Evolutionary conservation across 1,284 basidiomycete genomes (phyloP).

Genomic region (Microbotryum scabiosae): DNA sequence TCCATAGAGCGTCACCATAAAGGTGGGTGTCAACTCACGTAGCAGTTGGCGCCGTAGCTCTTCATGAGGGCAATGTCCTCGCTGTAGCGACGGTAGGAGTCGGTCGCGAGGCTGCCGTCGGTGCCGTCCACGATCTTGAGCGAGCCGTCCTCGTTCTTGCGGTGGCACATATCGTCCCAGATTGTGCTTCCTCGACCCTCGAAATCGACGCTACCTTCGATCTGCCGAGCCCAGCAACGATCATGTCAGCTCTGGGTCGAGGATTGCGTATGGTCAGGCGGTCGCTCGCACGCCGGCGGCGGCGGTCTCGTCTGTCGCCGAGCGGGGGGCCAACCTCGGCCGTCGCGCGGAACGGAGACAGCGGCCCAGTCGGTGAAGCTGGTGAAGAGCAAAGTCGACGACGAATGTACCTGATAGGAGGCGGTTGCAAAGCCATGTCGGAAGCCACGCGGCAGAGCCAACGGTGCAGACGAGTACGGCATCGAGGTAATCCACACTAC

Average conservation of each 20-base stretch:
- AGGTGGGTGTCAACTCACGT: slow-evolving; percentile 21
- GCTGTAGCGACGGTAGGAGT: slow-evolving; percentile 59
- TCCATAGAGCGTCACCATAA: too few species aligned
- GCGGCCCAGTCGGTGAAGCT: too few species aligned
- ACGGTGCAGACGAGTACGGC: too few species aligned
- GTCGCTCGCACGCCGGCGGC: too few species aligned
- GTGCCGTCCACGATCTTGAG: slow-evolving; percentile 59
- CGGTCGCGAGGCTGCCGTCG: slow-evolving; percentile 59
- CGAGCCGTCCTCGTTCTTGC: slow-evolving; percentile 40
- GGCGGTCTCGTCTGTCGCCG: too few species aligned
- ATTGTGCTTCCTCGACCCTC: slow-evolving; percentile 58
- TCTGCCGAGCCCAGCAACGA: slow-evolving; percentile 42
- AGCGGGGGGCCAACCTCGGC: too few species aligned
- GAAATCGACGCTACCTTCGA: slow-evolving; percentile 54
- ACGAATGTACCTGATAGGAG: slow-evolving; percentile 29
- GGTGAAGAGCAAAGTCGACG: slow-evolving; percentile 48
- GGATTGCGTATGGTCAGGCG: too few species aligned
- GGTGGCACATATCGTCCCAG: slow-evolving; percentile 60
- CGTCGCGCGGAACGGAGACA: too few species aligned
- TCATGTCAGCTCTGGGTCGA: too few species aligned
- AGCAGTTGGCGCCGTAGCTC: slow-evolving; percentile 52
- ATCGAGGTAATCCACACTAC: too few species aligned
- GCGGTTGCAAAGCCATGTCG: slow-evolving; percentile 56
- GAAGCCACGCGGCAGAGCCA: too few species aligned
- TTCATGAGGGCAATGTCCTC: slow-evolving; percentile 60